Evolutionary conservation across 2,329 filamentous ascomycete species (phyloP).

Genomic region (Colletotrichum truncatum): DNA sequence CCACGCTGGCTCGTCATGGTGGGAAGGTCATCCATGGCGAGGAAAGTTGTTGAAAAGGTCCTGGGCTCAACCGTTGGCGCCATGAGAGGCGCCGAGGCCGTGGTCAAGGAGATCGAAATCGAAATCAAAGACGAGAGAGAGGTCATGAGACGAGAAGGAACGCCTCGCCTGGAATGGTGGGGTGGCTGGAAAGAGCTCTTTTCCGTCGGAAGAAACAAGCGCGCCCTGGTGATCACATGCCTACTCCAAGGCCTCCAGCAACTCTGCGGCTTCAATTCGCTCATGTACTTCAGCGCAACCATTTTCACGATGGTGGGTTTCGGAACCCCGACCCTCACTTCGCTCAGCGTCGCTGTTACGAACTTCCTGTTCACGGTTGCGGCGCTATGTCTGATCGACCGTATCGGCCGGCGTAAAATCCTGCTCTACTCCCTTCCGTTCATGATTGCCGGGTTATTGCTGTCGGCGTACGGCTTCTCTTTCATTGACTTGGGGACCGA

Average conservation of each 20-base stretch:
- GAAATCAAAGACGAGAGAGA: slow-evolving; percentile 77
- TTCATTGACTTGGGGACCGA: slow-evolving; percentile 59
- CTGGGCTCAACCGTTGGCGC: slow-evolving; percentile 62
- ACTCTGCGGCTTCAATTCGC: slow-evolving; percentile 86
- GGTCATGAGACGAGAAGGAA: slow-evolving; percentile 57
- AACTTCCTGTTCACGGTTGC: slow-evolving; percentile 84
- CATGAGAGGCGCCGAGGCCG: slow-evolving; percentile 60
- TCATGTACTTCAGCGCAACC: slow-evolving; percentile 92
- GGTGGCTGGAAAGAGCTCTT: slow-evolving; percentile 64
- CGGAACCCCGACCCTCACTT: slow-evolving; percentile 79
- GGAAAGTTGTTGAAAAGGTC: slow-evolving; percentile 70
- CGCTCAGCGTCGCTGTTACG: slow-evolving; percentile 81
- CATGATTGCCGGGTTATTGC: slow-evolving; percentile 78
- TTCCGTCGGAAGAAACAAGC: slow-evolving; percentile 68
- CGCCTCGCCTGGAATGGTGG: slow-evolving; percentile 46
- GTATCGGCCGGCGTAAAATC: slow-evolving; percentile 80
- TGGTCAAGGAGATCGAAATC: slow-evolving; percentile 75
- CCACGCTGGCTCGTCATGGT: slow-evolving; percentile 86
- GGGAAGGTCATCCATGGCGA: slow-evolving; percentile 69
- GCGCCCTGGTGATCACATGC: slow-evolving; percentile 86
- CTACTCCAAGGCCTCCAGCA: slow-evolving; percentile 89
- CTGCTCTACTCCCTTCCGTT: slow-evolving; percentile 85
- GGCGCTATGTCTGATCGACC: slow-evolving; percentile 81
- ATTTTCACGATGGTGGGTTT: slow-evolving; percentile 84
- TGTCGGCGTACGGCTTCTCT: slow-evolving; percentile 78